A percentile compares a stretch with the other conserved stretches of the same genome.
phyloP scores from a whole-genome alignment of 1,284 basidiomycete species.

The Puccinia hordei region DNA sequence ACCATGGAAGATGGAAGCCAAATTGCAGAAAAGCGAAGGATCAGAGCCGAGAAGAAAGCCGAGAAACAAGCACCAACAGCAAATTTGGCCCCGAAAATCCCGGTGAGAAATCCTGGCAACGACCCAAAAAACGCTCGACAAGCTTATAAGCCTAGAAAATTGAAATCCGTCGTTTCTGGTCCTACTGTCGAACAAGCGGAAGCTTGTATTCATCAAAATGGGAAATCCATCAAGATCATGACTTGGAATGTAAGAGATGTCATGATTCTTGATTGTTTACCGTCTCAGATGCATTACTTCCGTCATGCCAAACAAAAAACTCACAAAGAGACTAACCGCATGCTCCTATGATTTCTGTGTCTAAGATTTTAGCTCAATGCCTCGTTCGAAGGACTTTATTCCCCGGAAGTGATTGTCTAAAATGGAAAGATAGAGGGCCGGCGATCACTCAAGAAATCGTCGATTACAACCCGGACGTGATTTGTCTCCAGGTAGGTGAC shows the following conservation, averaged over 20 bases:
- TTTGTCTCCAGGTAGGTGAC: slow-evolving; percentile 42
- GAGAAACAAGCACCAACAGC: not conserved
- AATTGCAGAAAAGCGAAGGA: slow-evolving; percentile 18
- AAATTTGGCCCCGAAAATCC: not conserved
- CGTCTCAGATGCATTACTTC: not conserved
- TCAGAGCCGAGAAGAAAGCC: slow-evolving; percentile 28
- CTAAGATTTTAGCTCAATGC: slow-evolving; percentile 46
- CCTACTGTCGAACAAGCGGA: not conserved
- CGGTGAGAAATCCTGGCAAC: not conserved
- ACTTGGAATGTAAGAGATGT: slow-evolving; percentile 35
- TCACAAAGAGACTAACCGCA: not conserved
- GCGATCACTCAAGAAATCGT: slow-evolving; percentile 42
- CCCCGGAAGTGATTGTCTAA: slow-evolving; percentile 48
- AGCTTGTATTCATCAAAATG: not conserved
- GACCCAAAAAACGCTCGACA: not conserved
- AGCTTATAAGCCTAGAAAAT: not conserved
- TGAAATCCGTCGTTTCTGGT: not conserved
- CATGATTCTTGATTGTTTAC: not conserved
- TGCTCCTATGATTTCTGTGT: not conserved
- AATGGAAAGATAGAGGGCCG: slow-evolving; percentile 48
- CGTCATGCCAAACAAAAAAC: not conserved
- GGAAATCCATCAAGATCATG: slow-evolving; percentile 31
- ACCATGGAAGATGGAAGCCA: not conserved
- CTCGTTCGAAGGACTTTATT: slow-evolving; percentile 42
- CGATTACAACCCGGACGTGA: slow-evolving; percentile 37